These are phyloP conservation scores for Phytophthora tubulina DNA, from an alignment of 352 stramenopile genomes.

Conservation along the genomic window DNA sequence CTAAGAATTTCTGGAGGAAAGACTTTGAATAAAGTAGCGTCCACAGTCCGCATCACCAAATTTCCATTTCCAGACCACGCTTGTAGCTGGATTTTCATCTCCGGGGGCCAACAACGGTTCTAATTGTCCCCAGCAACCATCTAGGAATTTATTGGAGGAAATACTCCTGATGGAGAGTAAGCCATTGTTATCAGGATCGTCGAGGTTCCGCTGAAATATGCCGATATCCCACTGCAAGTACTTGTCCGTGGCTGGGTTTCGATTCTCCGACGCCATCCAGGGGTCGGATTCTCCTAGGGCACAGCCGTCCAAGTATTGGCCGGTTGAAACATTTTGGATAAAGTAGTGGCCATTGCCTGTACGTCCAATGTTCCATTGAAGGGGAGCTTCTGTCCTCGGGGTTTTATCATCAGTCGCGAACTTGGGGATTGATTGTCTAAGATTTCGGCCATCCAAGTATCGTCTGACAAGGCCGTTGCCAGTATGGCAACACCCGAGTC, in stretches of 20 bases:
- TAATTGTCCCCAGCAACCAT: background rate
- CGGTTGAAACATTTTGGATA: constrained; percentile 2
- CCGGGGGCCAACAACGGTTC: no score
- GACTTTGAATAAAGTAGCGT: background rate
- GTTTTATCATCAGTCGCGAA: no score
- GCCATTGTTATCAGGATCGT: background rate
- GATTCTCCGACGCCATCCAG: background rate
- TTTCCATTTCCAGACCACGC: no score
- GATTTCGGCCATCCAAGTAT: no score
- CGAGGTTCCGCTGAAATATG: no score
- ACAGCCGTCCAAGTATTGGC: constrained; percentile 1
- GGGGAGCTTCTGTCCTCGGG: background rate
- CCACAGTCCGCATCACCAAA: no score
- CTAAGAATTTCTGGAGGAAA: constrained; percentile 1
- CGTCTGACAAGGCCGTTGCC: no score
- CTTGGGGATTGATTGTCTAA: no score
- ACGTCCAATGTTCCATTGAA: background rate
- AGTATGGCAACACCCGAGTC: no score
- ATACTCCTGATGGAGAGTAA: background rate
- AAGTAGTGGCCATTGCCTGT: background rate
- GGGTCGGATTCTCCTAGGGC: background rate
- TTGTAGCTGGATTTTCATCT: no score
- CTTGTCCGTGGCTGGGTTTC: background rate
- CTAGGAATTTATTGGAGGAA: background rate
- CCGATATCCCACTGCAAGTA: constrained; percentile 1